Evolutionary conservation across 306 rosid species (phyloP).

Genomic region (Crotalaria pallida): DNA sequence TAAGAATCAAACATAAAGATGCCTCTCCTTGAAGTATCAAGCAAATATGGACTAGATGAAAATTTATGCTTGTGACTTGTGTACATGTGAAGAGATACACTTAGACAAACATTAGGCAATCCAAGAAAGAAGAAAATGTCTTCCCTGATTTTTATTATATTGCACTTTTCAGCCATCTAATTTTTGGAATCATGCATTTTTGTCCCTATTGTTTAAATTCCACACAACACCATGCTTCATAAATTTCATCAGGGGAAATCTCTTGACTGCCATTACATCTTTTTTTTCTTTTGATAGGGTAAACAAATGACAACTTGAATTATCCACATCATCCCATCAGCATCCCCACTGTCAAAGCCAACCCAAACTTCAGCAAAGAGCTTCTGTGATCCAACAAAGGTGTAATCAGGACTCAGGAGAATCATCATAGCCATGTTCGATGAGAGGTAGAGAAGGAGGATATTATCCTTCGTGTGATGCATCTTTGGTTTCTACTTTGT

Average conservation of each 20-base stretch:
- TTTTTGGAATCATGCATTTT: not conserved
- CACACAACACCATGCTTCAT: not conserved
- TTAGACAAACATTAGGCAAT: too few species aligned
- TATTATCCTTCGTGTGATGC: too few species aligned
- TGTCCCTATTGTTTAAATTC: not conserved
- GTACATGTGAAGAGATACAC: too few species aligned
- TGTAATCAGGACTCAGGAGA: too few species aligned
- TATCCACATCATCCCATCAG: not conserved
- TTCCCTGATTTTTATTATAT: not conserved
- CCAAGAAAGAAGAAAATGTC: not conserved
- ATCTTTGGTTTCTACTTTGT: too few species aligned
- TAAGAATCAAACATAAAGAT: conserved; percentile 10
- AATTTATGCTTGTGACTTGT: not conserved
- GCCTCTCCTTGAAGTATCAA: not conserved
- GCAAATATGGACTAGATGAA: not conserved
- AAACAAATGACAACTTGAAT: not conserved
- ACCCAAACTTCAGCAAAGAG: not conserved
- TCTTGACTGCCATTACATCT: not conserved
- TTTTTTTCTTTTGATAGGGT: too few species aligned
- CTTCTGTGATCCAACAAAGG: too few species aligned
- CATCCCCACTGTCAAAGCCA: not conserved
- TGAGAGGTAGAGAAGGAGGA: too few species aligned
- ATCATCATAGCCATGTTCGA: too few species aligned
- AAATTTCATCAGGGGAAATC: not conserved
- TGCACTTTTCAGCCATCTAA: not conserved